phyloP scores from a whole-genome alignment of 2,329 filamentous ascomycete genomes.

The Fusarium dlaminii region DNA sequence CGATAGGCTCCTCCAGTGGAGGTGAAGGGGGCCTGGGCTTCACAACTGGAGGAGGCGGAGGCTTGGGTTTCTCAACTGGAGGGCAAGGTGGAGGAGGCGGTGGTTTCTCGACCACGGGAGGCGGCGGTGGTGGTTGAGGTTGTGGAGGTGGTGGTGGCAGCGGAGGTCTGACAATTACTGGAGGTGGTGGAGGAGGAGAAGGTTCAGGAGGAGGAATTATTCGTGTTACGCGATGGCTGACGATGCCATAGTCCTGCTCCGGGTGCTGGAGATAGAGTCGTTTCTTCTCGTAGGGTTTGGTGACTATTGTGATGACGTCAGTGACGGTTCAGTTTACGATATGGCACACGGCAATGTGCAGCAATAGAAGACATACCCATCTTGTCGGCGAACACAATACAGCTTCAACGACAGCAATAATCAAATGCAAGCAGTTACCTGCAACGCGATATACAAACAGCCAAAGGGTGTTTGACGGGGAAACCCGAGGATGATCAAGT shows the following conservation, averaged over 20 bases:
- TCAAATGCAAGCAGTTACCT: constrained; percentile 24
- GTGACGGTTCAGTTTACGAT: constrained; percentile 23
- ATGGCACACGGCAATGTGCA: constrained; percentile 14
- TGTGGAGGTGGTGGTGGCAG: constrained; percentile 36
- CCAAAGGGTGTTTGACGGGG: constrained; percentile 8
- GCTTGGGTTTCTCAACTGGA: constrained; percentile 21
- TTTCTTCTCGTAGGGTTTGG: constrained; percentile 51
- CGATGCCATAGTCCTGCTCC: constrained; percentile 50
- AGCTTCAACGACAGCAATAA: neutral
- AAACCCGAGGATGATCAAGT: constrained; percentile 17
- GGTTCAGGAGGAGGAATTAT: constrained; percentile 47
- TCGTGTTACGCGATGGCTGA: constrained; percentile 51
- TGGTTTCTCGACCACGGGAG: constrained; percentile 26
- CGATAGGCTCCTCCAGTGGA: constrained; percentile 47
- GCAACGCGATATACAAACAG: constrained; percentile 7
- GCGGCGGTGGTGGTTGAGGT: constrained; percentile 31
- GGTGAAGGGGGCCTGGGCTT: constrained; percentile 39
- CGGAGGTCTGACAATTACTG: constrained; percentile 30
- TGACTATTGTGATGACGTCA: constrained; percentile 41
- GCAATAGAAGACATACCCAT: constrained; percentile 39
- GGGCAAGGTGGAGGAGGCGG: constrained; percentile 34
- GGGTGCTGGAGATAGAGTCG: constrained; percentile 55
- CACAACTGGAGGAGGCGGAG: constrained; percentile 37
- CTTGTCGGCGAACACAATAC: neutral
- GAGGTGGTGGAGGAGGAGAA: constrained; percentile 43